Conservation (phyloP, 208 protist species). For the Trypanosoma rangeli region DNA sequence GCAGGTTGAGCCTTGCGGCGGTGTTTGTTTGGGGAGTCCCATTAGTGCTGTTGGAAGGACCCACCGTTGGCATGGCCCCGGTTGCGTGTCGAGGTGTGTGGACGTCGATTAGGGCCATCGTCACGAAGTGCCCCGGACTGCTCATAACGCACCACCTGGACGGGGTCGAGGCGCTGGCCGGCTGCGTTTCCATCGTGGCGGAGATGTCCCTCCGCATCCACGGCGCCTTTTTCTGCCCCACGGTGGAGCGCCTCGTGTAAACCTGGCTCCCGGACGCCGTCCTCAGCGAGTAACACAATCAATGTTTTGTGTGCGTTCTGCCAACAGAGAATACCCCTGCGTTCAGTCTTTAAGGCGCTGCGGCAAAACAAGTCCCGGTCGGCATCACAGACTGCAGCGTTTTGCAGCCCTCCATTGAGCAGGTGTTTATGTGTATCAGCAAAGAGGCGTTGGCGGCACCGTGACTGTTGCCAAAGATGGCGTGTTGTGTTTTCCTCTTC, state of each 20-base stretch:
- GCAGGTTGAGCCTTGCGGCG: conserved; percentile 71
- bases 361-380: conserved; percentile 36
- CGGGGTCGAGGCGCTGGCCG: conserved; percentile 85
- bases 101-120: conserved; percentile 58
- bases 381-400: conserved; percentile 76
- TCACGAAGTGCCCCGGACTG: conserved; percentile 59
- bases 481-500: not conserved
- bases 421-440: conserved; percentile 85
- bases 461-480: not conserved
- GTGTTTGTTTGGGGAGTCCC: conserved; percentile 73
- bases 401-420: conserved; percentile 80
- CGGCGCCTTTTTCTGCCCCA: not conserved
- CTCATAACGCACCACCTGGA: conserved; percentile 93
- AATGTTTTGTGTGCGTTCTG: conserved; percentile 43
- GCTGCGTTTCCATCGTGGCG: conserved; percentile 88
- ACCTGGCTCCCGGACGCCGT: conserved; percentile 27
- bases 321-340: conserved; percentile 35
- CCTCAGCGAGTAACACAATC: conserved; percentile 37
- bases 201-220: conserved; percentile 54
- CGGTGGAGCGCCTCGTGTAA: conserved; percentile 40
- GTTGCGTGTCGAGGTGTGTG: conserved; percentile 77
- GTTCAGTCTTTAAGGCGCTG: conserved; percentile 41
- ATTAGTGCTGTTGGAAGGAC: conserved; percentile 82
- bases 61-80: conserved; percentile 73
- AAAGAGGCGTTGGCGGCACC: conserved; percentile 28